Base-by-base conservation (phyloP, 1,284 basidiomycete species). In the Austroboletus sp. region DNA sequence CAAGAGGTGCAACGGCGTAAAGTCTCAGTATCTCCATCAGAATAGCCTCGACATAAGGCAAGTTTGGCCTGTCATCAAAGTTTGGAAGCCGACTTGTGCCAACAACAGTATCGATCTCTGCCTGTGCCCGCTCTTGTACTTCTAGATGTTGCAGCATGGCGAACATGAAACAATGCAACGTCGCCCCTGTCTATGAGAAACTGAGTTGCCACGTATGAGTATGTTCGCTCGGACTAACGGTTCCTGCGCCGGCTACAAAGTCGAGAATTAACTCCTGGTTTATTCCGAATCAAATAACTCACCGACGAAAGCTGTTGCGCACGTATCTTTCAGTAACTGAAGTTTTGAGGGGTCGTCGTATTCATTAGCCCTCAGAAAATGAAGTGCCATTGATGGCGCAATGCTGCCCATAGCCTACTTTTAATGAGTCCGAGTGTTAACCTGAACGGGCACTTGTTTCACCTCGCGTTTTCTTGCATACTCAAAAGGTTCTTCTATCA, bases 21-120 rank as follows among this genome's bases (percentile, higher is more conserved):
- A 70, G 74, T 15, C 79, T 63, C 26, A 80, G 44, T 3, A 71
- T 68, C 54, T 82, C 80, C 50, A 73, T 70, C 42, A 78, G 53
- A 3, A 76, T 50, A 1, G 75, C 75, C 15, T 66, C 57, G 0
- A 79, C 51, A 52, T 77, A 80, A 0, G 61, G 64, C 11, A 79
- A 52, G 8, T 54, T 57, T 1, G 52, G 51, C 12, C 71, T 51
- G 32, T 77, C 70, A 4, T 61, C 59, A 13, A 73, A 67, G 3
- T 63, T 55, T 1, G 77, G 76, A 2, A 71, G 40, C 13, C 66
- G 55, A 11, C 64, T 60, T 9, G 36, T 46, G 21, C 70, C 70
- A 40, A 70, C 54, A n/a, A 71, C 60, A 3, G 52, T 48, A 33
- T 73, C 68, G 12, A 79, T 60, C 49, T 79, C 76, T 23, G 49